phyloP scores from a whole-genome alignment of 768 basidiomycete species.

The Gyrodon lividus region DNA sequence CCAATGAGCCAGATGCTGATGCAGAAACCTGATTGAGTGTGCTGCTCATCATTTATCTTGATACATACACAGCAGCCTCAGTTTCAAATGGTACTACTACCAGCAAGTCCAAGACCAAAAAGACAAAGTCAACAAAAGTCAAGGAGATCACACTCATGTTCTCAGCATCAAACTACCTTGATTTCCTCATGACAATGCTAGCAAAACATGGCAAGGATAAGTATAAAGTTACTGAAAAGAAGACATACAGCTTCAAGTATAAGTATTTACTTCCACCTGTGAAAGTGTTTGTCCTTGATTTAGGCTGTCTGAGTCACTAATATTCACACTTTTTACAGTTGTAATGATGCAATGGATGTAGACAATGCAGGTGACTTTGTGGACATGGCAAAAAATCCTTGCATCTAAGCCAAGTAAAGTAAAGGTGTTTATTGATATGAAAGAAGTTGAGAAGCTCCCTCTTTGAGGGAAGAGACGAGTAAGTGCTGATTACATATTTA shows the following conservation, averaged over 20 bases:
- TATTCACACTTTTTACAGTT: too few species aligned
- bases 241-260: not conserved
- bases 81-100: not conserved
- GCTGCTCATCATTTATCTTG: not conserved
- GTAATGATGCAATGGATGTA: slow-evolving; percentile 1
- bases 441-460: slow-evolving; percentile 1
- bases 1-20: too few species aligned
- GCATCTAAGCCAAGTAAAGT: not conserved
- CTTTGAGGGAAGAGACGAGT: too few species aligned
- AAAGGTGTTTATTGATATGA: slow-evolving; percentile 2
- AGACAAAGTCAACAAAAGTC: not conserved
- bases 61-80: not conserved
- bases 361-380: not conserved
- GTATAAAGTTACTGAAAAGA: not conserved
- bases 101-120: not conserved
- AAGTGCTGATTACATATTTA: too few species aligned
- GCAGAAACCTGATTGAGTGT: too few species aligned
- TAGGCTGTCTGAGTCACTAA: too few species aligned
- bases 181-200: not conserved
- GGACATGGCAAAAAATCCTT: not conserved
- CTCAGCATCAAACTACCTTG: not conserved
- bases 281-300: too few species aligned
- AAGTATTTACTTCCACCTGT: not conserved
- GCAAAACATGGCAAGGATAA: not conserved
- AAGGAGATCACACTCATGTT: not conserved